Conservation (phyloP, 129 eudicot genomes). For the Pittosporum tobira region DNA sequence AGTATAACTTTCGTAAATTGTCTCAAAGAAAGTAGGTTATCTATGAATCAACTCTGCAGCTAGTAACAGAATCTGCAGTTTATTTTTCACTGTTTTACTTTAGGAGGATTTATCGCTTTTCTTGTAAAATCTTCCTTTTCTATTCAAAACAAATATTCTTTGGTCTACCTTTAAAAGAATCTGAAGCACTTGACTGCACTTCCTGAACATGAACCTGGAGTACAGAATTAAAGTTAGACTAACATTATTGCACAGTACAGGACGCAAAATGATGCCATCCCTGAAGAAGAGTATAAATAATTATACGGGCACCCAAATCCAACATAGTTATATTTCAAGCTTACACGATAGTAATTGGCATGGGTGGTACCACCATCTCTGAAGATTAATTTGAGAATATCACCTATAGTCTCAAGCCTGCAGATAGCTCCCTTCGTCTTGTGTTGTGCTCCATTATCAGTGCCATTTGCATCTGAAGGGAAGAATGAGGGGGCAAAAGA, state of each 20-base stretch:
- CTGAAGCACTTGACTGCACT: conserved; percentile 47
- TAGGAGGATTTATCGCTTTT: too few species aligned
- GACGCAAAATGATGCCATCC: conserved; percentile 10
- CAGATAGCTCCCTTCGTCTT: conserved; percentile 54
- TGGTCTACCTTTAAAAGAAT: conserved; percentile 47
- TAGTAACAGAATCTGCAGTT: too few species aligned
- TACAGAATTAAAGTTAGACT: conserved; percentile 11
- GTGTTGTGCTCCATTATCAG: conserved; percentile 32
- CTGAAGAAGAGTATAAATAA: conserved; percentile 3
- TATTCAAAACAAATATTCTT: neutral
- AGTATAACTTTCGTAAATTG: too few species aligned
- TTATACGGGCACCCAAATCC: neutral
- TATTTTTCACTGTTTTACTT: too few species aligned
- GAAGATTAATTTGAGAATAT: conserved; percentile 63
- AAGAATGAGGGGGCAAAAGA: neutral
- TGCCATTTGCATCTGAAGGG: conserved; percentile 41
- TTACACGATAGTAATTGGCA: conserved; percentile 84
- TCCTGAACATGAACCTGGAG: conserved; percentile 87
- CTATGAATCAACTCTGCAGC: too few species aligned
- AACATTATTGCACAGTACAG: conserved; percentile 2
- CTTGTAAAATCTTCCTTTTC: too few species aligned
- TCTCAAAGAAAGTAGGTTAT: neutral
- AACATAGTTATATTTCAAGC: conserved; percentile 17
- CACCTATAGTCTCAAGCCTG: conserved; percentile 79
- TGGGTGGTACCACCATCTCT: conserved; percentile 53